phyloP scores from a whole-genome alignment of 2,329 filamentous ascomycete species.

The Diaporthe amygdali region DNA sequence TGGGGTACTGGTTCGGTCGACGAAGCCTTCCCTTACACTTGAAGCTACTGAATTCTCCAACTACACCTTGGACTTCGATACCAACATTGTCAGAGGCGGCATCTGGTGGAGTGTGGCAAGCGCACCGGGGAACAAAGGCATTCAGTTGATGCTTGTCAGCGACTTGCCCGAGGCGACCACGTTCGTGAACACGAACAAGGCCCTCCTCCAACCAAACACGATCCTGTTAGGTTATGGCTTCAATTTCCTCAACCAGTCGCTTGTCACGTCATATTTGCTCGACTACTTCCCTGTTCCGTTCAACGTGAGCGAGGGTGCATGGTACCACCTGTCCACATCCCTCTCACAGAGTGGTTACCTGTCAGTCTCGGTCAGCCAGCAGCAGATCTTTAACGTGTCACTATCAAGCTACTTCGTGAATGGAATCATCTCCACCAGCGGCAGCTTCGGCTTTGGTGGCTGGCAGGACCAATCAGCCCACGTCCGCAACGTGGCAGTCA shows the following conservation, averaged over 20 bases:
- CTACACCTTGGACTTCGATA: slow-evolving; percentile 43
- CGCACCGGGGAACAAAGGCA: neutral
- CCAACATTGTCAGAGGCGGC: slow-evolving; percentile 43
- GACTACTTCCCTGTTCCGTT: slow-evolving; percentile 34
- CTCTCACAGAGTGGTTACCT: slow-evolving; percentile 34
- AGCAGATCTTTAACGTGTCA: slow-evolving; percentile 27
- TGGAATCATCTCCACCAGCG: slow-evolving; percentile 26
- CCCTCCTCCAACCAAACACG: slow-evolving; percentile 39
- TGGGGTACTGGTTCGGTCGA: slow-evolving; percentile 35
- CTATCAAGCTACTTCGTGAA: slow-evolving; percentile 13
- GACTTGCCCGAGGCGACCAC: neutral
- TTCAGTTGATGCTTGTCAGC: neutral
- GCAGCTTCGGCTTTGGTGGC: slow-evolving; percentile 45
- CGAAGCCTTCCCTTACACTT: slow-evolving; percentile 35
- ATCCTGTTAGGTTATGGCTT: slow-evolving; percentile 40
- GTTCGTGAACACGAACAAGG: slow-evolving; percentile 40
- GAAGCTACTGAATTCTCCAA: slow-evolving; percentile 33
- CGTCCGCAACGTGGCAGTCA: slow-evolving; percentile 39
- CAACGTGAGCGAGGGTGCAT: slow-evolving; percentile 37
- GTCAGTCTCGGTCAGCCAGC: slow-evolving; percentile 34
- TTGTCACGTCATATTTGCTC: slow-evolving; percentile 32
- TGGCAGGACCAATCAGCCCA: slow-evolving; percentile 45
- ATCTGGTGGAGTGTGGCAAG: slow-evolving; percentile 42
- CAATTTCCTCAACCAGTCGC: slow-evolving; percentile 42
- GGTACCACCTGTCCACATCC: slow-evolving; percentile 43